A percentile compares a stretch with the other conserved stretches of the same genome.
phyloP scores from a whole-genome alignment of 805 yeast species.

The Hanseniaspora lachancei region DNA sequence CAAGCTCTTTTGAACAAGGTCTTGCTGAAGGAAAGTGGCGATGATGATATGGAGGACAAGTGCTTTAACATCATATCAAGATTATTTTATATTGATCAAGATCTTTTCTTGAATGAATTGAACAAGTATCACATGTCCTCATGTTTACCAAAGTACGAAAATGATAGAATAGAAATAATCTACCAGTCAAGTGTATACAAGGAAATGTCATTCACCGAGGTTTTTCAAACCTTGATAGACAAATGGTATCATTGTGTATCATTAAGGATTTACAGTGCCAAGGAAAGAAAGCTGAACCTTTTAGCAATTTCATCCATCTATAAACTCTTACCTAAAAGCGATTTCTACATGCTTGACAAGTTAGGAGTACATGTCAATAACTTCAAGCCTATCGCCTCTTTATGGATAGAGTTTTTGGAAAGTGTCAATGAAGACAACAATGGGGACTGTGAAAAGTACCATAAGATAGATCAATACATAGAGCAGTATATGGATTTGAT shows the following conservation, averaged over 20 bases:
- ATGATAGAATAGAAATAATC: conserved; percentile 14
- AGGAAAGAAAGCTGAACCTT: conserved; percentile 55
- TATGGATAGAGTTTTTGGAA: conserved; percentile 49
- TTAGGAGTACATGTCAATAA: conserved; percentile 14
- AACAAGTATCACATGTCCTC: not conserved
- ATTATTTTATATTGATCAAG: conserved; percentile 27
- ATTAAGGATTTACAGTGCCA: conserved; percentile 55
- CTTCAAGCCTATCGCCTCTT: conserved; percentile 26
- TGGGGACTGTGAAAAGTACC: conserved; percentile 48
- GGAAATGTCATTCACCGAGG: conserved; percentile 21
- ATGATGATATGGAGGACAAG: conserved; percentile 26
- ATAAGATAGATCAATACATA: conserved; percentile 30
- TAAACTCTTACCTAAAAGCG: conserved; percentile 21
- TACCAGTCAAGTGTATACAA: conserved; percentile 19
- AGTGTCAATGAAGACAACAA: conserved; percentile 50
- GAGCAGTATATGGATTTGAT: conserved; percentile 24
- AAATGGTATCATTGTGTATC: conserved; percentile 34
- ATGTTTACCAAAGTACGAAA: conserved; percentile 3
- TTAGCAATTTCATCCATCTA: conserved; percentile 47
- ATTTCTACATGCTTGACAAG: conserved; percentile 1
- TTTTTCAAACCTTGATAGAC: conserved; percentile 24
- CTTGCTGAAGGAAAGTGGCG: conserved; percentile 23
- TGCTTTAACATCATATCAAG: conserved; percentile 28
- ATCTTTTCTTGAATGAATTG: conserved; percentile 16
- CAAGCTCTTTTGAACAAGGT: conserved; percentile 22